These are phyloP conservation scores for Glycine soja DNA, from an alignment of 306 rosid species.

Conservation along the genomic window DNA sequence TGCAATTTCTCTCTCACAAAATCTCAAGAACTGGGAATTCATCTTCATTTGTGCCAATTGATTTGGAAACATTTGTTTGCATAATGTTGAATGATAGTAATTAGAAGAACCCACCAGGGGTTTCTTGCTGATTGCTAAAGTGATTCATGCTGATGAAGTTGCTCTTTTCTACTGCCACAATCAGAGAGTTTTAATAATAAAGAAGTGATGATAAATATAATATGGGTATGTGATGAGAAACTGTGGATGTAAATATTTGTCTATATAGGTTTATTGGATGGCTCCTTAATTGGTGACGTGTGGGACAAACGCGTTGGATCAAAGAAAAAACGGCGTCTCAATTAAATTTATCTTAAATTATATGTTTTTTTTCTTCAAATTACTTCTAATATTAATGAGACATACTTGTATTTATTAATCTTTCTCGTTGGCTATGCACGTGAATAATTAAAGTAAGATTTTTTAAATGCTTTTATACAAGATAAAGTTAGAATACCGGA, in stretches of 20 bases:
- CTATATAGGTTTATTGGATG: conserved; percentile 1
- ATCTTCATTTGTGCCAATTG: neutral
- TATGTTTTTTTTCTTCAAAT: too few relatives aligned
- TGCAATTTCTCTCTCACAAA: too few relatives aligned
- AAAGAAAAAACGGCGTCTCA: neutral
- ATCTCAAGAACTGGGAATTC: too few relatives aligned
- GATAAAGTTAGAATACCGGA: too few relatives aligned
- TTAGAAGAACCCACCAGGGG: conserved; percentile 40
- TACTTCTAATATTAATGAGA: too few relatives aligned
- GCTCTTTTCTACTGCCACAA: neutral
- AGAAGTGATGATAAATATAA: neutral
- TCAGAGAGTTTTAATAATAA: neutral
- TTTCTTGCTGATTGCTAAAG: conserved; percentile 44
- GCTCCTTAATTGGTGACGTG: neutral
- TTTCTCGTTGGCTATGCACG: too few relatives aligned
- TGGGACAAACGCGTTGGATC: conserved; percentile 3
- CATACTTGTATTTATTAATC: too few relatives aligned
- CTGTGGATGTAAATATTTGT: neutral
- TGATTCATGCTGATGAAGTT: conserved; percentile 34
- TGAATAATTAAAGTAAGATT: too few relatives aligned
- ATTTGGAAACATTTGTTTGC: neutral
- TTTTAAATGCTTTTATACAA: too few relatives aligned
- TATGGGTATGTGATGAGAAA: neutral
- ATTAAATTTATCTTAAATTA: too few relatives aligned
- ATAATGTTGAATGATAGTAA: neutral